Base-by-base conservation (phyloP, 495 filamentous ascomycete species). In the Choiromyces venosus region DNA sequence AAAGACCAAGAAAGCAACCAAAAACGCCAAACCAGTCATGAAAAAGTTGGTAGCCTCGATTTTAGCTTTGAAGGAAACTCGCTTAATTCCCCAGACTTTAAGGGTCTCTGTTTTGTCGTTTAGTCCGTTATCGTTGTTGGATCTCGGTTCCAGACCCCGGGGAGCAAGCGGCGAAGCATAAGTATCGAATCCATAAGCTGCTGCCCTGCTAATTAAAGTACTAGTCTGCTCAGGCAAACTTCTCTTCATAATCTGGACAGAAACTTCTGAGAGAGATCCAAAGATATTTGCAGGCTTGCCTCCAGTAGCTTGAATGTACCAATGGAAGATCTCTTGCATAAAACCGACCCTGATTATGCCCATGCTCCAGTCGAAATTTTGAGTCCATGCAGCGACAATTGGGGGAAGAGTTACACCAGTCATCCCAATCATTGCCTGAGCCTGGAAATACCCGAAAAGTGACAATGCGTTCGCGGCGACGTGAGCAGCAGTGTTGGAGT, bases 321-420 rank as follows among this genome's bases (percentile, higher is more conserved):
- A 99, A 39, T 93, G 96, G 70, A 92, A 89, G 74, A 97, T 92
- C 39, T 85, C 84, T 82, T 99, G 92, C 81, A 98, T 87, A 83
- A 98, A 99, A 61, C 86, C 85, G 72, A 99, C 87, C 69, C 87
- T 87, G 80, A 99, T 96, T 80, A 99, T 94, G 78, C 95, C 95
- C 93, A 99, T 96, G 82, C 89, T 94, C 95, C 95, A 99, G 82
- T 94, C 90, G 85, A 98, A 97, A 81, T 98, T 95, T 85, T 98
- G 94, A 0, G 94, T 97, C 95, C 95, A 99, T 0, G 94, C 87
- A 79, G 91, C 87, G 64, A 96, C 95, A 67, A 96, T 91, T 0
- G 95, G 95, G 4, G 95, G 95, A 68, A 97, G 88, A 36, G 86
- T 86, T n/a, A 97, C 89, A 18, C 91, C 87, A 42, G 88, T 91